Percentiles rank a stretch among this genome's conserved stretches.
These are phyloP conservation scores for Albifimbria verrucaria DNA, from an alignment of 2,329 filamentous ascomycete species.

Conservation along the genomic window DNA sequence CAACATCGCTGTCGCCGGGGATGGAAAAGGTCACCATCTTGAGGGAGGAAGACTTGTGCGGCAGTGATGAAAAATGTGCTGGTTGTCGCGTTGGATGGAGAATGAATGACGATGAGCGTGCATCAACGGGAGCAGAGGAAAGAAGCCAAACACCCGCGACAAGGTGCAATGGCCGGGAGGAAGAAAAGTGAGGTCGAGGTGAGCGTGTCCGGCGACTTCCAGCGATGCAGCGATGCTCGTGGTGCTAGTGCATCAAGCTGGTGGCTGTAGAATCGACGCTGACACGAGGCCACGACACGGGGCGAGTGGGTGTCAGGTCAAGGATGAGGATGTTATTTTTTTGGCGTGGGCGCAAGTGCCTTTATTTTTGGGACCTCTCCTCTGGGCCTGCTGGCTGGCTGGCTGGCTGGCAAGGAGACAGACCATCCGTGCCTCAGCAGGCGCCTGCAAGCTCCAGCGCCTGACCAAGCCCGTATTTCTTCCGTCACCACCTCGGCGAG, in stretches of 20 bases:
- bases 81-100: constrained; percentile 10
- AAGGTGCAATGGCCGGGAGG: neutral
- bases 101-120: constrained; percentile 1
- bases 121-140: neutral
- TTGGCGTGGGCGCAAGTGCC: neutral
- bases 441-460: too few species aligned
- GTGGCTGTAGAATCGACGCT: neutral
- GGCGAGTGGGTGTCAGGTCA: neutral
- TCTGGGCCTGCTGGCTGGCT: neutral
- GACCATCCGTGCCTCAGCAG: neutral
- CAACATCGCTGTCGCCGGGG: constrained; percentile 31
- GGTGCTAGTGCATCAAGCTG: neutral
- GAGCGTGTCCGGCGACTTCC: neutral
- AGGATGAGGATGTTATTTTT: neutral
- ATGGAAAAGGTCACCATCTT: constrained; percentile 37
- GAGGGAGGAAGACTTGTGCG: constrained; percentile 10
- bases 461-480: neutral
- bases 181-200: neutral
- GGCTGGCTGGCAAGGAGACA: neutral
- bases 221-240: neutral
- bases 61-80: constrained; percentile 9
- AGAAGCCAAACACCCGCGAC: neutral
- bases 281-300: neutral
- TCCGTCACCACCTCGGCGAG: neutral
- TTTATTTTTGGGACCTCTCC: neutral